Percentiles rank a stretch among this genome's conserved stretches.
These are phyloP conservation scores for Kazachstania taianensis DNA, from an alignment of 805 yeast species.

Conservation along the genomic window DNA sequence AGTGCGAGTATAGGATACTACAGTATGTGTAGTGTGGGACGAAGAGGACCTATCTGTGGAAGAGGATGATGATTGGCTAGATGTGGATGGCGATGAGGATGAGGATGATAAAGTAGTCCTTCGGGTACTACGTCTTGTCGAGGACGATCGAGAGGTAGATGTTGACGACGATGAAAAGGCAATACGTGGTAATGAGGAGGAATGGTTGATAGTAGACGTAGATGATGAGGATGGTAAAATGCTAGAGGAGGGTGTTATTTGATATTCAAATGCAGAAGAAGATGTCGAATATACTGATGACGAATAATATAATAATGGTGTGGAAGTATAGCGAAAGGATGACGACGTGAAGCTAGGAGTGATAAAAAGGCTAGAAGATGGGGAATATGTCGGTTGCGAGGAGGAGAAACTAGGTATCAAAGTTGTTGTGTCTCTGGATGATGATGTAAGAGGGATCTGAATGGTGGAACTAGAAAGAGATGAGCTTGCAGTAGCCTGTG, in stretches of 20 bases:
- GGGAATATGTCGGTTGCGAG: not conserved
- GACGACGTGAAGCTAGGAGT: too few species aligned
- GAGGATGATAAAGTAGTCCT: constrained; percentile 5
- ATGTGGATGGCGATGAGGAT: constrained; percentile 15
- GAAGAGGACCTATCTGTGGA: too few species aligned
- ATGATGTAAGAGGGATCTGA: too few species aligned
- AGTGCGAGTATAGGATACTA: too few species aligned
- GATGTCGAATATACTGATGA: not conserved
- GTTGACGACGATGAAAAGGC: not conserved
- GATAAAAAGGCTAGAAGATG: too few species aligned
- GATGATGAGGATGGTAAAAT: not conserved
- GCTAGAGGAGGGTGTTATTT: not conserved
- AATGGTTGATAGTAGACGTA: not conserved
- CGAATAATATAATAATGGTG: constrained; percentile 2
- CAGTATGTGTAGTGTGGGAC: too few species aligned
- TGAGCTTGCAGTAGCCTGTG: not conserved
- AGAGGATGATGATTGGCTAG: constrained; percentile 10
- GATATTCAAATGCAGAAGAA: constrained; percentile 1
- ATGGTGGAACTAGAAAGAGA: too few species aligned
- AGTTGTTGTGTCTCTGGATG: too few species aligned
- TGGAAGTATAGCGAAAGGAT: not conserved
- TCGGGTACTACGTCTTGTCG: not conserved
- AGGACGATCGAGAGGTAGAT: not conserved
- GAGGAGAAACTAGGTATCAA: too few species aligned
- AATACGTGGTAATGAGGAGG: not conserved